Conservation (phyloP, 768 basidiomycete species). For the Cyclocybe aegerita region DNA sequence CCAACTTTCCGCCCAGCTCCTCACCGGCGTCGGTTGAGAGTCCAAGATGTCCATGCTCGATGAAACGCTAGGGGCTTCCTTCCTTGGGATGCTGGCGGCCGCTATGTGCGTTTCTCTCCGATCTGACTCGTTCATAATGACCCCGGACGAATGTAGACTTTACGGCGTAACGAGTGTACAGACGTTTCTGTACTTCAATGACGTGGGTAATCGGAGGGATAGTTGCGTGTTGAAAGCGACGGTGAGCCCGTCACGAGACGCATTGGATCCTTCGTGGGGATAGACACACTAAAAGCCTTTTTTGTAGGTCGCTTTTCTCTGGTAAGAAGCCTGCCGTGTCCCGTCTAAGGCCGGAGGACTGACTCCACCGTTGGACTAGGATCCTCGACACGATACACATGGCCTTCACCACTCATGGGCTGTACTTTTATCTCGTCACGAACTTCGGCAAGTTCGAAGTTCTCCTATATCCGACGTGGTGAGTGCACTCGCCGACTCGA, state of each 20-base stretch:
- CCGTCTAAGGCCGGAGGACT: not conserved
- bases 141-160: constrained; percentile 4
- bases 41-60: constrained; percentile 6
- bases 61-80: constrained; percentile 15
- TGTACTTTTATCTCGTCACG: constrained; percentile 19
- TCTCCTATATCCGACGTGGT: constrained; percentile 17
- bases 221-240: constrained; percentile 9
- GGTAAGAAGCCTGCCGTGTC: constrained; percentile 3
- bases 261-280: too few relatives aligned
- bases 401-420: constrained; percentile 17
- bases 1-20: too few relatives aligned
- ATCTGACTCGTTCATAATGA: not conserved
- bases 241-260: constrained; percentile 3
- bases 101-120: constrained; percentile 6
- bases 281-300: not conserved
- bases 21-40: too few relatives aligned
- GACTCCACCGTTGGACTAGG: constrained; percentile 1
- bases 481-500: not conserved
- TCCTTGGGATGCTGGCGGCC: constrained; percentile 13
- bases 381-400: constrained; percentile 16
- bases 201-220: constrained; percentile 5
- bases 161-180: constrained; percentile 21
- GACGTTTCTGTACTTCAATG: constrained; percentile 19
- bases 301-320: constrained; percentile 16
- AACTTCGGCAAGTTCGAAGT: constrained; percentile 16